phyloP scores from a whole-genome alignment of 2,329 filamentous ascomycete species.

The Dothideomycetes sp. region DNA sequence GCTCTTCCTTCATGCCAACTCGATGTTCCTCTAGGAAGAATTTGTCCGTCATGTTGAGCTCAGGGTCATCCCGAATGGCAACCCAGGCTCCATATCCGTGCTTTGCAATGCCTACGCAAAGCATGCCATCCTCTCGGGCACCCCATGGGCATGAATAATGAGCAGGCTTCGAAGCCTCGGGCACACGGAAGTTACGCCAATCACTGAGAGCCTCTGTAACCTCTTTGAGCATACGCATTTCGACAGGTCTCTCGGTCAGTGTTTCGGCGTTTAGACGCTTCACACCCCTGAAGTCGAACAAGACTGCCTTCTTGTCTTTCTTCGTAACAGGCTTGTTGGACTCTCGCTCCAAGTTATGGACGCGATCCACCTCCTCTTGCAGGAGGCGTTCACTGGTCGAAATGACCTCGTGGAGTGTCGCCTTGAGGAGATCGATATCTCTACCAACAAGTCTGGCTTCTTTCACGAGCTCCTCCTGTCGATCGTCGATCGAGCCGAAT shows the following conservation, averaged over 20 bases:
- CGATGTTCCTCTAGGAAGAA: conserved; percentile 95
- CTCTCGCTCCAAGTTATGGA: conserved; percentile 55
- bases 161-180: conserved; percentile 84
- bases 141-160: conserved; percentile 91
- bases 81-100: conserved; percentile 96
- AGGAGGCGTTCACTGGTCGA: conserved; percentile 60
- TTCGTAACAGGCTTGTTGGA: conserved; percentile 77
- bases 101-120: conserved; percentile 81
- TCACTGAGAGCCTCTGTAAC: conserved; percentile 56
- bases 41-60: conserved; percentile 77
- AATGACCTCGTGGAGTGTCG: conserved; percentile 66
- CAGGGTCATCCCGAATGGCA: conserved; percentile 82
- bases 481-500: conserved; percentile 82
- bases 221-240: conserved; percentile 73
- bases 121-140: conserved; percentile 89
- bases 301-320: conserved; percentile 93
- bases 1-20: conserved; percentile 95
- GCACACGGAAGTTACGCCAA: conserved; percentile 69
- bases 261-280: conserved; percentile 96
- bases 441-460: conserved; percentile 78
- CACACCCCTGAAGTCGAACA: conserved; percentile 88
- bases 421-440: conserved; percentile 67
- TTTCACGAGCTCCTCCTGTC: conserved; percentile 73
- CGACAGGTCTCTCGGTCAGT: conserved; percentile 78
- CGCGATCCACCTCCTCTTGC: conserved; percentile 57